Evolutionary conservation across 163 green algal species (phyloP), one percentile per base, ranked within the genome.

Genomic region (Chlorella variabilis): DNA sequence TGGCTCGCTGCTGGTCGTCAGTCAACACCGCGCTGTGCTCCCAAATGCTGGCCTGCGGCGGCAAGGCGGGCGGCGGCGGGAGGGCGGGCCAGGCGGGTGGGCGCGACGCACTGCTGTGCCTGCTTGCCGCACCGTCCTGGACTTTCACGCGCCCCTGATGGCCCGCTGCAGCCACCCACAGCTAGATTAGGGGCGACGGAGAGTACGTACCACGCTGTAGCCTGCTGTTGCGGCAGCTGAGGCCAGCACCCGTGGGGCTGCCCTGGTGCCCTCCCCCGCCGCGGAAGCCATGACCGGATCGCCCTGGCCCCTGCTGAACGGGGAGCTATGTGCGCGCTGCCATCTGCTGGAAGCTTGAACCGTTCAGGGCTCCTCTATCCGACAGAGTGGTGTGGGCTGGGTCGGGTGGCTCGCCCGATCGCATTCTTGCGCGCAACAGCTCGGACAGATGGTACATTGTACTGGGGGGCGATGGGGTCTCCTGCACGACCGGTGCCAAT

Each of bases 1-100:
- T 63, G 0, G 84, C 71, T 0, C 68, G 59, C 42, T 96, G 87
- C 82, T 97, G 90, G 7, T 75, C 67, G 13, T 93, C 80, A 25
- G 75, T 94, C 15, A 98, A 82, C 9, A 88, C 79, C 0, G 93
- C 91, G n/a, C 69, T 78, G 25, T 89, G 75, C 69, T 97, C 93
- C 90, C 91, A 96, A 2, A 84, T 83, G 70, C 89, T 93, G 18
- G 90, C 91, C 91, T 96, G 90, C 76, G 70, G 21, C 17, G 45
- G 45, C 49, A 27, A 49, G 80, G 20, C 29, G 56, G 49, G 65
- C 51, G 48, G 49, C 18, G 59, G 45, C 2, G 61, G 59, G 70
- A 49, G 38, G 61, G 27, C 15, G 42, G 42, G 33, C 27, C 5
- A 15, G 39, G 41, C 56, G 38, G 56, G 70, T 29, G 9, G 54